phyloP scores from a whole-genome alignment of 176 grass and related monocot genomes.

The Phragmites australis region DNA sequence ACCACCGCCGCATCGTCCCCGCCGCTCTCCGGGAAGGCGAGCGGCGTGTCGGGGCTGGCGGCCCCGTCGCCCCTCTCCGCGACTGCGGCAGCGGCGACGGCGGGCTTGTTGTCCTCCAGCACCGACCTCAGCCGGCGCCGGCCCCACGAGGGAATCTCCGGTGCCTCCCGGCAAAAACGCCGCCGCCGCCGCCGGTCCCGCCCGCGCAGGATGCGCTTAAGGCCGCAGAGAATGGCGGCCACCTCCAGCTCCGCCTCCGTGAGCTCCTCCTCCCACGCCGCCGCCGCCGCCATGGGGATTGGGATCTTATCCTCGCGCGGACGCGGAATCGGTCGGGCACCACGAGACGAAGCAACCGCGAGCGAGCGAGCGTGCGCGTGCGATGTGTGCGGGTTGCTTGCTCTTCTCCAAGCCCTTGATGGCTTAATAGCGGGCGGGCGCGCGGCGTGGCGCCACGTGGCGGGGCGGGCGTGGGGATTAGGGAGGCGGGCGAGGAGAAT shows the following conservation, averaged over 20 bases:
- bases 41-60: constrained; percentile 57
- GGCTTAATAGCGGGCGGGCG: constrained; percentile 34
- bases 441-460: constrained; percentile 46
- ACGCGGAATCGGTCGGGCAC: neutral
- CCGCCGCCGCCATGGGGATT: constrained; percentile 3
- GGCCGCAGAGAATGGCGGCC: constrained; percentile 40
- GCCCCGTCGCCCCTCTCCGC: constrained; percentile 3
- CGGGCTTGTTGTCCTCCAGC: neutral
- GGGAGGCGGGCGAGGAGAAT: neutral
- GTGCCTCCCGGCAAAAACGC: neutral
- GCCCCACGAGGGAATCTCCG: constrained; percentile 38
- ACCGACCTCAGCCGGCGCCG: constrained; percentile 22
- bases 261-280: neutral
- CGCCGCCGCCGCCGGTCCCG: constrained; percentile 7
- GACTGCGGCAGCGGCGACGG: neutral
- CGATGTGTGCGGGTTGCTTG: constrained; percentile 36
- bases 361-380: neutral
- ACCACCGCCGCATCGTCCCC: neutral
- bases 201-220: constrained; percentile 18
- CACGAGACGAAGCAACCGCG: neutral
- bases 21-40: constrained; percentile 35
- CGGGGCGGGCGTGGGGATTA: constrained; percentile 25
- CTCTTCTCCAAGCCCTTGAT: neutral
- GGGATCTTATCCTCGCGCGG: neutral
- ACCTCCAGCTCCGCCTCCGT: constrained; percentile 15